Percentiles rank a stretch among this genome's conserved stretches.
Evolutionary conservation across 352 stramenopile species (phyloP).

Genomic region (Thalassiosira hispida): DNA sequence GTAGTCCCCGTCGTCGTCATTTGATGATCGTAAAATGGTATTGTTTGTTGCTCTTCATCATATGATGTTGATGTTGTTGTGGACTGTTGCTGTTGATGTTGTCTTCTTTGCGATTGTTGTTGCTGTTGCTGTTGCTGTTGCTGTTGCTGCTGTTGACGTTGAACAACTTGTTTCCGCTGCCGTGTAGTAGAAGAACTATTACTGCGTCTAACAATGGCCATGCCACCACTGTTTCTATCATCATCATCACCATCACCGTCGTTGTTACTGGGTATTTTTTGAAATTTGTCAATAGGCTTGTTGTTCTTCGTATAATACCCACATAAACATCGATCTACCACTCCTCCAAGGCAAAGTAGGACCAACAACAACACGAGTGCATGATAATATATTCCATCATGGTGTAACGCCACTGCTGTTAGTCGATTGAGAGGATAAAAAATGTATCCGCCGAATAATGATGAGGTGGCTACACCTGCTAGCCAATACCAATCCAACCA

Average conservation of each 20-base stretch:
- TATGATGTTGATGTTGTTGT: background rate
- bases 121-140: background rate
- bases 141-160: background rate
- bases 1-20: too few relatives aligned
- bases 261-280: too few relatives aligned
- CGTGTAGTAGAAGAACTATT: conserved; percentile 14
- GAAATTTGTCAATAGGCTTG: too few relatives aligned
- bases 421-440: conserved; percentile 38
- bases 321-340: conserved; percentile 20
- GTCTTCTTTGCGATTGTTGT: too few relatives aligned
- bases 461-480: conserved; percentile 16
- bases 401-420: background rate
- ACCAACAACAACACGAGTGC: conserved; percentile 10
- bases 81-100: conserved; percentile 2
- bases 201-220: background rate
- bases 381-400: background rate
- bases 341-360: background rate
- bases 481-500: conserved; percentile 37
- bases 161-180: conserved; percentile 18
- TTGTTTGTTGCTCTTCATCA: conserved; percentile 19
- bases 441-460: conserved; percentile 25
- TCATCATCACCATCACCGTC: too few relatives aligned
- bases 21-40: too few relatives aligned
- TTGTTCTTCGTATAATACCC: background rate
- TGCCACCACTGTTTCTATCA: background rate